Evolutionary conservation across 2,329 filamentous ascomycete genomes (phyloP).

Genomic region (Neofusicoccum kwambonambiense): DNA sequence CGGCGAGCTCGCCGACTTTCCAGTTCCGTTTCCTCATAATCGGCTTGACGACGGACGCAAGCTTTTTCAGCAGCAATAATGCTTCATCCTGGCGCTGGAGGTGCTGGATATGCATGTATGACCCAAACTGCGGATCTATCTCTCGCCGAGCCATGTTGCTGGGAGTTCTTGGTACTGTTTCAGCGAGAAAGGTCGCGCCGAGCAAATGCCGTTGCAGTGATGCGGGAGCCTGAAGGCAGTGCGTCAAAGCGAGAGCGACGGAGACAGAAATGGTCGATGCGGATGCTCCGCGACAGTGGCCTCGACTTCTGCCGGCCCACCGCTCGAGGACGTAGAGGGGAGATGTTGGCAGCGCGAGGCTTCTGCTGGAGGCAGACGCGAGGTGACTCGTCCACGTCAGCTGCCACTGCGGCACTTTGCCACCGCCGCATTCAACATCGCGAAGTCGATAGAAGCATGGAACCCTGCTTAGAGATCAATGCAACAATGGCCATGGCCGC

Average conservation of each 20-base stretch:
- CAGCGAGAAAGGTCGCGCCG: background rate
- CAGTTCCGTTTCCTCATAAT: constrained; percentile 87
- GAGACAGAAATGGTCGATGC: background rate
- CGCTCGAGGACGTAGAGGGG: background rate
- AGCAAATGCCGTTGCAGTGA: background rate
- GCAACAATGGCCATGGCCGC: background rate
- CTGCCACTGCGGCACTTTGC: background rate
- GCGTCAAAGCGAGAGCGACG: background rate
- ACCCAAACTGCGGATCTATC: constrained; percentile 49
- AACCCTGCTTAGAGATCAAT: background rate
- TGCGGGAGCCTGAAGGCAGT: background rate
- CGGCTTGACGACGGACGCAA: constrained; percentile 87
- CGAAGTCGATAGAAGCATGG: background rate
- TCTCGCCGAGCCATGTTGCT: constrained; percentile 31
- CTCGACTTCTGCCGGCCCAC: background rate
- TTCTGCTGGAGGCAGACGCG: background rate
- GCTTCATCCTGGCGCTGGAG: constrained; percentile 46
- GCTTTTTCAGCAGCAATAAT: constrained; percentile 67
- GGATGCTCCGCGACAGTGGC: background rate
- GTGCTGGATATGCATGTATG: constrained; percentile 50
- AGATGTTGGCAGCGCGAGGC: background rate
- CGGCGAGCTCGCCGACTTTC: constrained; percentile 74
- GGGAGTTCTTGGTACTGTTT: background rate
- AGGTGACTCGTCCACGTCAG: constrained; percentile 7
- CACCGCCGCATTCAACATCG: constrained; percentile 2